Base-by-base conservation (phyloP, 73 alveolate species). In the Stentor roeselii region DNA sequence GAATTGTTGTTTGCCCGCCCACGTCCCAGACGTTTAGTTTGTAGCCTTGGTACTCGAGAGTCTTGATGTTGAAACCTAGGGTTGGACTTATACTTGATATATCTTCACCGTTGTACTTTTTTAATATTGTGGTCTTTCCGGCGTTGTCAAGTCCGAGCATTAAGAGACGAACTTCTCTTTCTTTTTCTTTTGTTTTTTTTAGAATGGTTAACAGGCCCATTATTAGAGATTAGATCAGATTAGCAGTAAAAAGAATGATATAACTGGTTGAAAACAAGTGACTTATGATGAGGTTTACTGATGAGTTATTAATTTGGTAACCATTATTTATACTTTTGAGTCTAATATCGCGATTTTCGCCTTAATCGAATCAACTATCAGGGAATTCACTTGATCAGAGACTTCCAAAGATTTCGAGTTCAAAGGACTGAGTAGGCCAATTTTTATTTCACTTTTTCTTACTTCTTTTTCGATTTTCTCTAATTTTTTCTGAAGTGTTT, bases 21-120 rank as follows among this genome's bases (percentile, higher is more conserved):
- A 98, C 98, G 85, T 98, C 99, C 99, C 99, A 98, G 61, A 96
- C 91, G 88, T 98, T 98, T 15, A 98, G 94, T 78, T 95, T 94
- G 82, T 93, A 96, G 42, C 94, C 97, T 58, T 95, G 89, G 88
- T 93, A 93, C 91, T 96, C 96, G 76, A 98, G 87, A 21, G 99
- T 96, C 80, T 97, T 95, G 67, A 98, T 98, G 86, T 97, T 95
- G 88, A 98, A 98, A 3, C 99, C 99, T 39, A 96, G 88, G 36
- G 99, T 98, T 3, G 99, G 99, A 3, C 98, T 89, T 83, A 97
- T 98, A 40, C 95, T 86, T 39, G 96, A 88, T 4, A 97, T 97
- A 86, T 97, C 99, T 87, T 98, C 99, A 0, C 99, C 99, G 76
- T 95, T 92, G 90, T 97, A 93, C 82, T 95, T 95, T 83, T 93